Conservation (phyloP, 106 monocot species). For the Dendrobium catenatum region DNA sequence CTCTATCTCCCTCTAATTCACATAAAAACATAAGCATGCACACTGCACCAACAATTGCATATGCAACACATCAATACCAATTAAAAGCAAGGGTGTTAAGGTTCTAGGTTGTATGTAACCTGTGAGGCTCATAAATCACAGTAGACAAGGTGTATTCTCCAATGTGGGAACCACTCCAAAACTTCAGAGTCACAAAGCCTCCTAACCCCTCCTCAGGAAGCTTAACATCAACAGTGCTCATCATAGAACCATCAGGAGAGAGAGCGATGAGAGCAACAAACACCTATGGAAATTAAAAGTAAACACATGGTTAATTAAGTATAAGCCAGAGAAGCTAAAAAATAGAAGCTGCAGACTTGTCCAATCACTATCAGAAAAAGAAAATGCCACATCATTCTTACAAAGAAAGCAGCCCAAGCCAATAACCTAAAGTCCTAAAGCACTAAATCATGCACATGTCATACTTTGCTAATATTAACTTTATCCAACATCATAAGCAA, state of each 20-base stretch:
- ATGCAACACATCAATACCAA: background rate
- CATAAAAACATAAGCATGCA: background rate
- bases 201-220: slow-evolving; percentile 87
- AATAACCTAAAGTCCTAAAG: background rate
- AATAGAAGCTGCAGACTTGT: background rate
- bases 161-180: slow-evolving; percentile 47
- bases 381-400: background rate
- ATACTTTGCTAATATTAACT: background rate
- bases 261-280: slow-evolving; percentile 48
- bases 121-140: slow-evolving; percentile 94
- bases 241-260: slow-evolving; percentile 66
- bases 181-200: slow-evolving; percentile 66
- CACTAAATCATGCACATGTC: background rate
- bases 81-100: background rate
- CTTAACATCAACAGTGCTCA: slow-evolving; percentile 86
- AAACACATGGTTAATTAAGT: background rate
- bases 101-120: slow-evolving; percentile 26
- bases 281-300: slow-evolving; percentile 43
- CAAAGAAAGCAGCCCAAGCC: background rate
- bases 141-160: slow-evolving; percentile 70
- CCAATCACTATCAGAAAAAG: background rate
- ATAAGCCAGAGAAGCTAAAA: background rate
- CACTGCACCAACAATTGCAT: background rate
- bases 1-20: background rate
- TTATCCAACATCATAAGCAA: background rate